Base-by-base conservation (phyloP, 306 rosid species). In the Gillenia trifoliata region DNA sequence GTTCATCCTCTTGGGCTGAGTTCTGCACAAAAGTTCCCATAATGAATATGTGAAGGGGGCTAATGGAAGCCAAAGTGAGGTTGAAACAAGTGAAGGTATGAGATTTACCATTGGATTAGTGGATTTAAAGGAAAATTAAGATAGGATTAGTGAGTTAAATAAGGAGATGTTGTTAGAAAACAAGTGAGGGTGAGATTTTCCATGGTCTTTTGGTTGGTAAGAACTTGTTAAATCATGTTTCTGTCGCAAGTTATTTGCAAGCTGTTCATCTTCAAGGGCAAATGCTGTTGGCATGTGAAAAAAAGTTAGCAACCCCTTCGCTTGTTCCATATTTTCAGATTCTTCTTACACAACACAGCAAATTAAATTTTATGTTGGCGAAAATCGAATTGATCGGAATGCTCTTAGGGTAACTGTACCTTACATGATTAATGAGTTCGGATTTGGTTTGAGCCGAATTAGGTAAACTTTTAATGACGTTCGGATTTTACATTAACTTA, bases 211-310 rank as follows among this genome's bases (percentile, higher is more conserved):
- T 75, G 72, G 76, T 87, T 82, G 94, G 87, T 87, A 79, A 60
- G 31, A 52, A 68, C 73, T 88, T 66, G 97, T 81, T 87, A 83
- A 77, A 66, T 83, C 97, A 91, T 77, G 89, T 30, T 54, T 72
- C 3, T 66, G 22, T 71, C 67, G 78, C 70, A 64, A 73, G 70
- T 80, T 31, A 79, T 49, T 49, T 3, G 20, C 47, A 59, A 72
- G 36, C 31, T 28, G 70, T 60, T 45, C 45, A 29, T 66, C 73
- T 55, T 66, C 16, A 66, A 15, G 45, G 64, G 17, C 25, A 54
- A 36, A 54, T 71, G 50, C 64, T 50, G 61, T 52, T 70, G 74
- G n/a, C 64, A 30, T 52, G 63, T 11, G 30, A 31, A 19, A 28
- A 20, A 30, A 50, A 52, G 22, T 30, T 23, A 26, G 5, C 11